A percentile compares a stretch with the other conserved stretches of the same genome.
phyloP scores from a whole-genome alignment of 2,329 filamentous ascomycete genomes.

The Whalleya microplaca region DNA sequence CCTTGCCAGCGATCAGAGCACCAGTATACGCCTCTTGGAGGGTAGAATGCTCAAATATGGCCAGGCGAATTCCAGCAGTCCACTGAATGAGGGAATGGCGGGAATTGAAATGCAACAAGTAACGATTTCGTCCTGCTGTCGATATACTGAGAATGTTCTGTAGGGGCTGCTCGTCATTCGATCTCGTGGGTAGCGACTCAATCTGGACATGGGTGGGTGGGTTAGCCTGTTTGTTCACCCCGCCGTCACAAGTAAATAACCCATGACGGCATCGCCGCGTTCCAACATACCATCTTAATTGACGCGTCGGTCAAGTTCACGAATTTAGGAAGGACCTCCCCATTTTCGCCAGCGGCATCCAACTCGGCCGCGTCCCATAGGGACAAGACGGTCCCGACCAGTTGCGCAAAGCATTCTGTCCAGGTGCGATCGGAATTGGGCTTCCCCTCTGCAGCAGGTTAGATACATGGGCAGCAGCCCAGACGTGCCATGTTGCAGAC shows the following conservation, averaged over 20 bases:
- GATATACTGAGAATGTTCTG: conserved; percentile 96
- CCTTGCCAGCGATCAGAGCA: conserved; percentile 92
- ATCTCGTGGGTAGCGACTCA: conserved; percentile 85
- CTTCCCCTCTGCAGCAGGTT: conserved; percentile 68
- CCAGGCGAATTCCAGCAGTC: conserved; percentile 90
- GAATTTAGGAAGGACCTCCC: conserved; percentile 86
- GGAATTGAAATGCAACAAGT: conserved; percentile 94
- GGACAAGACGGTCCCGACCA: conserved; percentile 92
- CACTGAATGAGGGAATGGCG: conserved; percentile 92
- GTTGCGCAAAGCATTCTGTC: conserved; percentile 96
- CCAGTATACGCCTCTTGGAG: conserved; percentile 97
- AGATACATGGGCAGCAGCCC: conserved; percentile 1
- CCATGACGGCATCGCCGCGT: background rate
- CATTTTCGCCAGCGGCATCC: conserved; percentile 82
- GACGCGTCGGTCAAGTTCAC: conserved; percentile 97
- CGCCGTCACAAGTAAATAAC: background rate
- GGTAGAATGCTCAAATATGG: conserved; percentile 92
- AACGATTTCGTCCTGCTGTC: conserved; percentile 93
- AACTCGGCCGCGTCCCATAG: conserved; percentile 94
- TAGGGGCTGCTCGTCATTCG: conserved; percentile 74
- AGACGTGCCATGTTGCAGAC: conserved; percentile 42
- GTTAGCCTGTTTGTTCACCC: conserved; percentile 12
- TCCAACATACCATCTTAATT: conserved; percentile 81
- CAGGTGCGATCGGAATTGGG: conserved; percentile 86
- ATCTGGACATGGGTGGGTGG: conserved; percentile 62